phyloP scores from a whole-genome alignment of 164 flowering plant species.

The Annona squamosa region DNA sequence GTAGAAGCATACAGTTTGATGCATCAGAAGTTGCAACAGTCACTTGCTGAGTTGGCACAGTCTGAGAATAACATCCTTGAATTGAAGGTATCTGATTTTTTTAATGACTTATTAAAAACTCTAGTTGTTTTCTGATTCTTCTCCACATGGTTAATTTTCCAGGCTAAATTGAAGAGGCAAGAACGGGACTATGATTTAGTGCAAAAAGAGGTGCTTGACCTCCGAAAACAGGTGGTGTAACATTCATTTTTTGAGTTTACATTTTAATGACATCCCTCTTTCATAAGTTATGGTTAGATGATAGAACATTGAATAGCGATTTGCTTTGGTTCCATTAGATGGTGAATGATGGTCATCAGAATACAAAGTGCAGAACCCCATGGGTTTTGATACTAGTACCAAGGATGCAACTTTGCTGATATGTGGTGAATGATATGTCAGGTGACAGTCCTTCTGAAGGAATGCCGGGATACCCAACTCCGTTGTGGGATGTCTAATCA shows the following conservation, averaged over 20 bases:
- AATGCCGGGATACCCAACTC: constrained; percentile 84
- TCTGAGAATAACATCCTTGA: constrained; percentile 50
- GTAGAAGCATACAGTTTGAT: constrained; percentile 67
- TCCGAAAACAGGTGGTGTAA: constrained; percentile 62
- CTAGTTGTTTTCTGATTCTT: neutral
- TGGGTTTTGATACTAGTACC: neutral
- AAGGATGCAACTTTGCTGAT: neutral
- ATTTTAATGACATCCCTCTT: neutral
- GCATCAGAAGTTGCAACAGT: constrained; percentile 65
- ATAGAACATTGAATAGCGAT: neutral
- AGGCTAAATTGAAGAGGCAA: constrained; percentile 73
- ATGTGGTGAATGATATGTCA: constrained; percentile 14
- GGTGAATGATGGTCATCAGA: neutral
- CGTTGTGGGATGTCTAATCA: constrained; percentile 52
- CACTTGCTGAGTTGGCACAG: constrained; percentile 47
- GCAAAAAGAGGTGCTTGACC: constrained; percentile 70
- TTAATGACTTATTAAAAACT: neutral
- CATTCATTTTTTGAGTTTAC: neutral
- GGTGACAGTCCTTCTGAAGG: constrained; percentile 87
- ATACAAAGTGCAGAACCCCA: neutral
- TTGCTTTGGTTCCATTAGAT: neutral
- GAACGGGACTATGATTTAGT: constrained; percentile 63
- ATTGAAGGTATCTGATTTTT: constrained; percentile 48
- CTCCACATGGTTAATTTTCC: constrained; percentile 6
- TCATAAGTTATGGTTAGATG: neutral